Evolutionary conservation across 1,284 basidiomycete genomes (phyloP), one percentile per base, ranked within the genome.

Genomic region (Ganoderma multipileum): DNA sequence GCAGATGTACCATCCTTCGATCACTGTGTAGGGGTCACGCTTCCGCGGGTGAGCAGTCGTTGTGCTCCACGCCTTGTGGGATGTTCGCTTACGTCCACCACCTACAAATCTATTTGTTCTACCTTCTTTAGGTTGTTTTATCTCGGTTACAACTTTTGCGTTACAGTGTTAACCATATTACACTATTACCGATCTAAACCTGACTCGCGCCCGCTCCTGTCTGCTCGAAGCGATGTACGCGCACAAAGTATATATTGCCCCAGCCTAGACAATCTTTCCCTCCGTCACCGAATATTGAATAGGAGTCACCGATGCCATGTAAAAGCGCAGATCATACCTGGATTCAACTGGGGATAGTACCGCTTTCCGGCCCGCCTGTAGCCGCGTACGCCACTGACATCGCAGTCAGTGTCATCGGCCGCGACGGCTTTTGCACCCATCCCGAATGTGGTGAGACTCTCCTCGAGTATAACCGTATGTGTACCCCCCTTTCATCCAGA

Each of bases 391-490:
- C 41, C 41, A 42, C 41, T 16, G 44, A 30, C 18, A 59, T 68
- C 36, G 62, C 67, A 11, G 11, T 68, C 42, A 68, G 28, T 26
- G 42, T 12, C 60, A 64, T 41, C 18, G 4, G 3, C 8, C 36
- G 20, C 38, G 55, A 50, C 20, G 61, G 61, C 8, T 68, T 68
- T 16, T 68, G 65, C 57, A 52, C 38, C 28, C 42, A 68, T 61
- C 54, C 52, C 6, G 4, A 39, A 8, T 68, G 67, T 30, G 61
- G 67, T 3, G 57, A 41, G n/a, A 36, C 55, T 16, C 36, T 68
- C 20, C 63, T 68, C 7, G 42, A 68, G 26, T 55, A 67, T 23
- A 70, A 70, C 38, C 57, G 68, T 70, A 42, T 9, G 64, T 61
- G 12, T 8, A 18, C 11, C 26, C 11, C 38, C 11, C 9, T 50